These are phyloP conservation scores for Diplodia scrobiculata DNA, from an alignment of 2,329 filamentous ascomycete genomes.

Conservation along the genomic window DNA sequence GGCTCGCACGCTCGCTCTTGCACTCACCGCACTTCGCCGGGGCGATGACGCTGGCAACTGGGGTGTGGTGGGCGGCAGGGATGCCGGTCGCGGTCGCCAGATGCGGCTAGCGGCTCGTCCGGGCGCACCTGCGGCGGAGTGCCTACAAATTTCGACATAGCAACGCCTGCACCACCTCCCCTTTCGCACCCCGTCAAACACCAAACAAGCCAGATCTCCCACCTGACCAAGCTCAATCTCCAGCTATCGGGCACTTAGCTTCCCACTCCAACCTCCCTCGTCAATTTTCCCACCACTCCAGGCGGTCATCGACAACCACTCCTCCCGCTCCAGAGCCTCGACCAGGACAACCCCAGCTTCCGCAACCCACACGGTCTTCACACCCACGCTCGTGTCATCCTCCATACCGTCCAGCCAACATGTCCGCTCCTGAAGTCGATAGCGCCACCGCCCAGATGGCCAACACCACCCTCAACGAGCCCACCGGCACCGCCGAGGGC, in stretches of 20 bases:
- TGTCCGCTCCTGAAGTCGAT: slow-evolving; percentile 77
- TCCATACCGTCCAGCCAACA: slow-evolving; percentile 63
- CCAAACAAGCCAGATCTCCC: slow-evolving; percentile 29
- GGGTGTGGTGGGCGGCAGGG: slow-evolving; percentile 16
- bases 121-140: slow-evolving; percentile 28
- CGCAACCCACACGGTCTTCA: slow-evolving; percentile 38
- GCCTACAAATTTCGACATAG: slow-evolving; percentile 29
- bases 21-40: slow-evolving; percentile 24
- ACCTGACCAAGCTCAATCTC: slow-evolving; percentile 25
- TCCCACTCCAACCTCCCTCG: slow-evolving; percentile 55
- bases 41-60: slow-evolving; percentile 20
- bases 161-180: slow-evolving; percentile 28
- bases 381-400: slow-evolving; percentile 54
- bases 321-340: slow-evolving; percentile 38
- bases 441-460: slow-evolving; percentile 73
- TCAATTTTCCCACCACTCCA: slow-evolving; percentile 54
- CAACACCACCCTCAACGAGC: slow-evolving; percentile 64
- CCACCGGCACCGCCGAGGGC: slow-evolving; percentile 58
- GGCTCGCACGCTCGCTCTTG: slow-evolving; percentile 11
- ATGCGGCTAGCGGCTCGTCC: slow-evolving; percentile 21
- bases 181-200: slow-evolving; percentile 30
- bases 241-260: slow-evolving; percentile 51
- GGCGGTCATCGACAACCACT: slow-evolving; percentile 50
- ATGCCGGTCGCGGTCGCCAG: slow-evolving; percentile 1
- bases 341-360: slow-evolving; percentile 50